Evolutionary conservation across 345 rosid species (phyloP).

Genomic region (Erysimum cheiranthoides): DNA sequence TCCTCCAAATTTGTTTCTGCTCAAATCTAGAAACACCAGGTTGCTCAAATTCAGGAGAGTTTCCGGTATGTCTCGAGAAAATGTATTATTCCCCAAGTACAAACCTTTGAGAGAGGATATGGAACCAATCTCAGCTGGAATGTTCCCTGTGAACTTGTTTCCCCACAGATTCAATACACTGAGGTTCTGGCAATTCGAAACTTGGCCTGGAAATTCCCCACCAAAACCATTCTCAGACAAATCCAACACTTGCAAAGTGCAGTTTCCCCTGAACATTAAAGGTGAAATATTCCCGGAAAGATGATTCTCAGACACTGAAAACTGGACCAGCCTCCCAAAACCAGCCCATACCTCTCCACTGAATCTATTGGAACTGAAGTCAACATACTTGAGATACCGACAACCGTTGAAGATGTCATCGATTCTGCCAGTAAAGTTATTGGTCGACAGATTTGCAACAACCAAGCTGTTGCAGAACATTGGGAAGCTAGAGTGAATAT

Average conservation of each 20-base stretch:
- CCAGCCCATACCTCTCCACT: conserved; percentile 65
- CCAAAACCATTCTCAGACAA: conserved; percentile 61
- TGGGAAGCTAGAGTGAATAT: conserved; percentile 55
- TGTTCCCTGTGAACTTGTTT: conserved; percentile 61
- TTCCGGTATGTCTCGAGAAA: conserved; percentile 65
- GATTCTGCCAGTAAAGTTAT: conserved; percentile 67
- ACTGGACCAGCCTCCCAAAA: conserved; percentile 60
- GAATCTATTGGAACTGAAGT: conserved; percentile 70
- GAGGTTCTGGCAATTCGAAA: conserved; percentile 67
- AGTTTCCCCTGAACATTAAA: conserved; percentile 55
- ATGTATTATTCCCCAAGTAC: conserved; percentile 74
- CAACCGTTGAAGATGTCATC: conserved; percentile 63
- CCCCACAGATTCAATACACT: conserved; percentile 64
- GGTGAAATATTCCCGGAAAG: conserved; percentile 54
- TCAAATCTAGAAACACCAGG: conserved; percentile 69
- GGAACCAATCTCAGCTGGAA: conserved; percentile 71
- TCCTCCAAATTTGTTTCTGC: conserved; percentile 71
- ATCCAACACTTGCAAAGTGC: conserved; percentile 62
- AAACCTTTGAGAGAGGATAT: conserved; percentile 64
- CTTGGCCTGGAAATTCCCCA: conserved; percentile 55
- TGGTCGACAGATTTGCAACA: conserved; percentile 70
- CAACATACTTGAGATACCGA: conserved; percentile 61
- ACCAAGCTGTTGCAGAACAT: conserved; percentile 59
- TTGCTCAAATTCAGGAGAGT: conserved; percentile 63
- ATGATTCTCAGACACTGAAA: conserved; percentile 60